Conservation (phyloP, 2,329 filamentous ascomycete genomes). For the Cordyceps fumosorosea region DNA sequence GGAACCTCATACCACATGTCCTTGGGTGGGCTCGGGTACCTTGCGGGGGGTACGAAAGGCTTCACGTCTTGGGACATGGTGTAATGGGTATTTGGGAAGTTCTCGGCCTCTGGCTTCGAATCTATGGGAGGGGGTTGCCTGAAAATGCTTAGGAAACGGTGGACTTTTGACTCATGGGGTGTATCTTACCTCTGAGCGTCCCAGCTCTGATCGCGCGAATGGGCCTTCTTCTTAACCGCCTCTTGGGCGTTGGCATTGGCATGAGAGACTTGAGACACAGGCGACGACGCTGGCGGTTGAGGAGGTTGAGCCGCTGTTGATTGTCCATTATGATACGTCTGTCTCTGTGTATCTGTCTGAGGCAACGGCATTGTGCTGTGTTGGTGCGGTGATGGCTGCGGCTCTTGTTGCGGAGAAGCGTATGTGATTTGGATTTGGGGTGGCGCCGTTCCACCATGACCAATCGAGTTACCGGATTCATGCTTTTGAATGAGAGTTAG, state of each 20-base stretch:
- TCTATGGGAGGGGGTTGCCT: conserved; percentile 58
- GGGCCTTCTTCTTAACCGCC: conserved; percentile 18
- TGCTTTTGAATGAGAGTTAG: neutral
- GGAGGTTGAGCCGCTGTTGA: neutral
- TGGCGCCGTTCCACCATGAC: neutral
- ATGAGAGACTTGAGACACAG: neutral
- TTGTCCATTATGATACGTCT: neutral
- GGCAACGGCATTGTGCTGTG: neutral
- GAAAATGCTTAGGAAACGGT: conserved; percentile 15
- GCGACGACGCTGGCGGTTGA: neutral
- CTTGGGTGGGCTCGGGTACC: conserved; percentile 76
- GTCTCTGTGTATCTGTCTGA: neutral
- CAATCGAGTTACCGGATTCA: neutral
- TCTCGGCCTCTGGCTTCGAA: conserved; percentile 76
- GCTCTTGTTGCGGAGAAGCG: conserved; percentile 15
- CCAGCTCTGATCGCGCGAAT: conserved; percentile 35
- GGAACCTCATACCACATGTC: conserved; percentile 88
- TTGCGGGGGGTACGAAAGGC: conserved; percentile 68
- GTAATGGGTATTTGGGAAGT: conserved; percentile 75
- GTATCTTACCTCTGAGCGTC: conserved; percentile 46
- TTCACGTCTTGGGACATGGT: conserved; percentile 71
- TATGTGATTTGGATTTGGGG: conserved; percentile 14
- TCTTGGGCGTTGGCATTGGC: conserved; percentile 17
- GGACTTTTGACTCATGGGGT: neutral
- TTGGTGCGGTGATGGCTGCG: conserved; percentile 5